Base-by-base conservation (phyloP, 2,329 filamentous ascomycete species). In the Chlorencoelia australis region DNA sequence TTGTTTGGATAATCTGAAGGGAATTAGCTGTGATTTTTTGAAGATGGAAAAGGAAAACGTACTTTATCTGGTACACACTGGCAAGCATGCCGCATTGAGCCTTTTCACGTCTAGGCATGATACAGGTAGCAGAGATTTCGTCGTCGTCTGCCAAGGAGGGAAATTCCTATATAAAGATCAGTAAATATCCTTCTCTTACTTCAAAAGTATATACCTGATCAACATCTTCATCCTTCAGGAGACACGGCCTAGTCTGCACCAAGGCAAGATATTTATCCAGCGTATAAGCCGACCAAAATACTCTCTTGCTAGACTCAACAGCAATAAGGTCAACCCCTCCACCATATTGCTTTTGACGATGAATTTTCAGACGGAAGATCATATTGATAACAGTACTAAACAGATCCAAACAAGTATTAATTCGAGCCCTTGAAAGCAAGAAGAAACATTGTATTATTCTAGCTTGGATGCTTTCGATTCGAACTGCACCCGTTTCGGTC, bases 271-370 rank as follows among this genome's bases (percentile, higher is more conserved):
- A 80, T 33, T 71, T 75, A 49, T 81, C 75, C 3, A 81, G 57
- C 10, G 67, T 71, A 48, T 80, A 81, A 0, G 72, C 70, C 20
- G 70, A 73, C 77, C 76, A 81, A 35, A 82, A 79, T 0, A 73
- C 62, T n/a, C 71, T 59, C 42, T 67, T 68, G 3, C 69, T 62
- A 29, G 67, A 65, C 43, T 74, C 68, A 5, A 58, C 49, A 22
- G 62, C 57, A 13, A 65, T 51, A 20, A 60, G 56, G 40, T 66
- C 60, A 5, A 48, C 38, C 7, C 44, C 49, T 5, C 46, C 42
- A 3, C 44, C 37, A 7, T 48, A 43, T 13, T 54, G 37, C 10
- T 41, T 28, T 30, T 48, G 50, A 15, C 49, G 32, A 48, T 51
- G 52, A 5, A 59, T 47, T 9, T 58, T 58, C 14, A 59, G 50